Conservation (phyloP, 768 basidiomycete genomes). For the Trametes meyenii region DNA sequence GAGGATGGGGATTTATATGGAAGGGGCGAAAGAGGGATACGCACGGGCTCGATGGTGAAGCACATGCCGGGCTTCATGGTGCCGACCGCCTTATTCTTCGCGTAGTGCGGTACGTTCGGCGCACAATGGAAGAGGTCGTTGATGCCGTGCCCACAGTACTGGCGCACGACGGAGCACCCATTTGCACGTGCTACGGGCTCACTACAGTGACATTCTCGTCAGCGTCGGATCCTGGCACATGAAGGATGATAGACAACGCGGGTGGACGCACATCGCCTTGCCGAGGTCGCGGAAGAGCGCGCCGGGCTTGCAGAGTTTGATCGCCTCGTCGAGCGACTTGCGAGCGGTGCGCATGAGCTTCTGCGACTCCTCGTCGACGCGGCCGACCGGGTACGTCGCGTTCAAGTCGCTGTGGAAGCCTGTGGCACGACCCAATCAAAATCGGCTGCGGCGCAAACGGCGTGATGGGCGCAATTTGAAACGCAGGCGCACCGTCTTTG, state of each 20-base stretch:
- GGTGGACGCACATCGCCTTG: constrained; percentile 69
- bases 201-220: constrained; percentile 39
- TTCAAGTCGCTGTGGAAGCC: constrained; percentile 94
- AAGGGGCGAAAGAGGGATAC: no score
- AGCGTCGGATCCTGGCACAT: constrained; percentile 3
- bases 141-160: constrained; percentile 91
- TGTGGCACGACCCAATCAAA: constrained; percentile 29
- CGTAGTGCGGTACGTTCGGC: constrained; percentile 94
- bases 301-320: constrained; percentile 93
- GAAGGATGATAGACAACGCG: no score
- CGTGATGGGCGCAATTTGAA: not conserved
- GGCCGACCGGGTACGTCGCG: constrained; percentile 89
- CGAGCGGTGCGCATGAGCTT: constrained; percentile 84
- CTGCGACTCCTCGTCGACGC: constrained; percentile 79
- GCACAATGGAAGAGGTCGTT: constrained; percentile 82
- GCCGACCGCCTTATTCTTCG: constrained; percentile 90
- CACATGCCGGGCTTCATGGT: constrained; percentile 91
- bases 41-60: constrained; percentile 82
- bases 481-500: constrained; percentile 60
- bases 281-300: constrained; percentile 87
- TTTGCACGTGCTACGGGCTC: constrained; percentile 84
- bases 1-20: not conserved
- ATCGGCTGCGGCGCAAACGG: not conserved
- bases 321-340: constrained; percentile 84
- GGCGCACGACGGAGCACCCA: constrained; percentile 88